Evolutionary conservation across 768 basidiomycete species (phyloP).

Genomic region (Ramaria sp.): DNA sequence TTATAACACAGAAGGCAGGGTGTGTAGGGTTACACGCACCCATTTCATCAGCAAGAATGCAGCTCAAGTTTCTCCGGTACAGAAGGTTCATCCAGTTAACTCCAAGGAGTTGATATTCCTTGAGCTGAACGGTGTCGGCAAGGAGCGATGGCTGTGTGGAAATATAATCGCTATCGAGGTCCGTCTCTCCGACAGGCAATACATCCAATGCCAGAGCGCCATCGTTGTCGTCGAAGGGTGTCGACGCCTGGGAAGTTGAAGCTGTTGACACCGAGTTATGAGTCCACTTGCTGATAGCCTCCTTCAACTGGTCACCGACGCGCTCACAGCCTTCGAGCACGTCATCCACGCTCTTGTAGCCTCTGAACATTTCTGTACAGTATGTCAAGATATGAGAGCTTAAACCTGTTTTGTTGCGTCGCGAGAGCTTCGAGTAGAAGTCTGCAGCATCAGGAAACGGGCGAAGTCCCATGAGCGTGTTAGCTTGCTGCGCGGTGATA

Average conservation of each 20-base stretch:
- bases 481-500: conserved; percentile 73
- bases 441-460: conserved; percentile 75
- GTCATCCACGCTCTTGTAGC: conserved; percentile 80
- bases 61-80: conserved; percentile 71
- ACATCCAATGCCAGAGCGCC: conserved; percentile 51
- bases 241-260: conserved; percentile 11
- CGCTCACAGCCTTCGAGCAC: conserved; percentile 83
- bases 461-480: conserved; percentile 63
- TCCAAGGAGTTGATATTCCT: conserved; percentile 96
- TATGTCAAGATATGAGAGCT: conserved; percentile 88
- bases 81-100: conserved; percentile 93
- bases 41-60: conserved; percentile 99
- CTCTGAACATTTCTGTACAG: conserved; percentile 71
- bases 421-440: conserved; percentile 62
- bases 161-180: conserved; percentile 50
- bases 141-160: conserved; percentile 62
- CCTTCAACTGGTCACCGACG: conserved; percentile 65
- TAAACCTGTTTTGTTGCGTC: conserved; percentile 83
- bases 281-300: conserved; percentile 74
- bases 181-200: conserved; percentile 22
- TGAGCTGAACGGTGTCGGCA: conserved; percentile 60
- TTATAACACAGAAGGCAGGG: neutral
- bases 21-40: conserved; percentile 39
- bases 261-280: conserved; percentile 21
- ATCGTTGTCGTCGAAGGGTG: conserved; percentile 33